Percentiles rank a stretch among this genome's conserved stretches.
phyloP scores from a whole-genome alignment of 768 basidiomycete species.

The Termitomyces sp. region DNA sequence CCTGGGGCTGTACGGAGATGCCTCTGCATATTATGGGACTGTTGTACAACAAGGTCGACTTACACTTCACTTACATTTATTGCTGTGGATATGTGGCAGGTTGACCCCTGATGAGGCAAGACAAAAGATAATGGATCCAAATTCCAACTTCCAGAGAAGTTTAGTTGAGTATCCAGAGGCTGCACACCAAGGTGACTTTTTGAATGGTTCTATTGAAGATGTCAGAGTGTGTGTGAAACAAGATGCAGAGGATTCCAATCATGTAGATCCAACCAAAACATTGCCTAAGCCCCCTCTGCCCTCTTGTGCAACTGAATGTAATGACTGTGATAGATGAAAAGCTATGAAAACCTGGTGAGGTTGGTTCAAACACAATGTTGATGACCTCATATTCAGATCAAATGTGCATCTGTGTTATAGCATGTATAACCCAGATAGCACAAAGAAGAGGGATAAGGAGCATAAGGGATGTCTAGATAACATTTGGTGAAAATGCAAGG shows the following conservation, averaged over 20 bases:
- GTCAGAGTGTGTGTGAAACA: too few species aligned
- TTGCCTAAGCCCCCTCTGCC: too few species aligned
- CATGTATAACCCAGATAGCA: not conserved
- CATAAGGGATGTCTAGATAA: not conserved
- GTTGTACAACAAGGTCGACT: conserved; percentile 27
- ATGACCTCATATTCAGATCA: not conserved
- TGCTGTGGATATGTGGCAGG: too few species aligned
- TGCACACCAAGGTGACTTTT: not conserved
- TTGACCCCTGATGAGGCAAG: not conserved
- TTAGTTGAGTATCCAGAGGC: not conserved
- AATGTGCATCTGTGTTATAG: not conserved
- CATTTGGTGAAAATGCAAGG: not conserved
- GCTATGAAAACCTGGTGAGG: too few species aligned
- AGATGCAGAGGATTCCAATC: too few species aligned
- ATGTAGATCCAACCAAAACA: too few species aligned
- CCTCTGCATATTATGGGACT: conserved; percentile 29
- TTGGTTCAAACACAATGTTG: too few species aligned
- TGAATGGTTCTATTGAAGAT: not conserved
- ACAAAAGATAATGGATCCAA: conserved; percentile 3
- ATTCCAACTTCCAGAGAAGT: conserved; percentile 1
- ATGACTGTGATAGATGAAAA: too few species aligned
- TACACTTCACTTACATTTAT: too few species aligned
- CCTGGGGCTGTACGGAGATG: too few species aligned
- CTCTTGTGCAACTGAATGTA: too few species aligned
- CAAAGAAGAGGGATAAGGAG: not conserved